Percentiles rank a stretch among this genome's conserved stretches.
phyloP scores from a whole-genome alignment of 176 grass and related monocot genomes.

The Eleusine indica region DNA sequence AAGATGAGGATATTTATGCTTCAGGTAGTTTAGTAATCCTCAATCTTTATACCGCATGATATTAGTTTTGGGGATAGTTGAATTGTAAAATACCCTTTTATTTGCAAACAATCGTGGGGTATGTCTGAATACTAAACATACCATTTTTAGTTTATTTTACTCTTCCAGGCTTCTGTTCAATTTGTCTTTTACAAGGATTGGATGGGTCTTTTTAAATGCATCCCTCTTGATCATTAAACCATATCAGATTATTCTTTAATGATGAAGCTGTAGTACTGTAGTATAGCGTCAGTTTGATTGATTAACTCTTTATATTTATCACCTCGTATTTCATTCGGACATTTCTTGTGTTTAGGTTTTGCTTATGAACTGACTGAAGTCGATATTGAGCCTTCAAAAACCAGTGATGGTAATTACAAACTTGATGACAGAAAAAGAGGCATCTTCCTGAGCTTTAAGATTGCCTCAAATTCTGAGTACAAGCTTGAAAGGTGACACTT shows the following conservation, averaged over 20 bases:
- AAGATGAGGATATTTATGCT: slow-evolving; percentile 99
- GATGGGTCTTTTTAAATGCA: slow-evolving; percentile 1
- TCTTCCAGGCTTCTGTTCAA: not conserved
- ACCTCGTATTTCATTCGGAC: slow-evolving; percentile 1
- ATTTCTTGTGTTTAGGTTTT: slow-evolving; percentile 61
- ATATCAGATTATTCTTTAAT: slow-evolving; percentile 32
- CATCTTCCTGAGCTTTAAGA: slow-evolving; percentile 79
- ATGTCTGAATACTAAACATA: slow-evolving; percentile 12
- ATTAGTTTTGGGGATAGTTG: slow-evolving; percentile 6
- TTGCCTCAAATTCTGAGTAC: slow-evolving; percentile 78
- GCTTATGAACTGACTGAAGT: slow-evolving; percentile 90
- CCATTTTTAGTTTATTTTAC: not conserved
- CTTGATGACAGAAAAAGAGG: slow-evolving; percentile 71
- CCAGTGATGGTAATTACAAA: slow-evolving; percentile 56
- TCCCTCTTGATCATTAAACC: slow-evolving; percentile 20
- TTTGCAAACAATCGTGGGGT: not conserved
- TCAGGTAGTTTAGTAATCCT: slow-evolving; percentile 72
- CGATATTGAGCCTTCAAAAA: slow-evolving; percentile 75
- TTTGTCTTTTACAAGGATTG: slow-evolving; percentile 20
- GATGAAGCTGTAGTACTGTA: not conserved
- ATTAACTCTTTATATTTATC: slow-evolving; percentile 27
- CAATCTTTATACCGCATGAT: not conserved
- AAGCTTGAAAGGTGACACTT: slow-evolving; percentile 74
- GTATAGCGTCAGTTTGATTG: not conserved
- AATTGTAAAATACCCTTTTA: slow-evolving; percentile 19